Evolutionary conservation across 2,329 filamentous ascomycete species (phyloP).

Genomic region (Triangularia verruculosa): DNA sequence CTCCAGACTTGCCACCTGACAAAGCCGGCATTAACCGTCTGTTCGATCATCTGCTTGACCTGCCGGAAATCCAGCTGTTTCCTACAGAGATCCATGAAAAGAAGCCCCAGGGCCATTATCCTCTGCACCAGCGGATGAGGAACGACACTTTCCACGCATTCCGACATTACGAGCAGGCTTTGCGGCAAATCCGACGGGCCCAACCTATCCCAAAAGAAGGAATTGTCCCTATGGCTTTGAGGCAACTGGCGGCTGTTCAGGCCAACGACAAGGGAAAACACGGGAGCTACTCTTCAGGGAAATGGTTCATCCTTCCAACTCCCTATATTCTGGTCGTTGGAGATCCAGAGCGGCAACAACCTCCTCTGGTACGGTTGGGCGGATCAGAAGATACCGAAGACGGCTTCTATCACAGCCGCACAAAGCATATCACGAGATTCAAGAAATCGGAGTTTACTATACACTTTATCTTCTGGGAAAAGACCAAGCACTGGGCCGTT

Average conservation of each 20-base stretch:
- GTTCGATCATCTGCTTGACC: neutral
- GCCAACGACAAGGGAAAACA: neutral
- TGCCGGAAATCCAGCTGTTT: neutral
- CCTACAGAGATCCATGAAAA: neutral
- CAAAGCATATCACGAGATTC: neutral
- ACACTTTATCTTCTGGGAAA: neutral
- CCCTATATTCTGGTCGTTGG: neutral
- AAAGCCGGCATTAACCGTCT: neutral
- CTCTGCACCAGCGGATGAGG: neutral
- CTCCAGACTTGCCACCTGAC: neutral
- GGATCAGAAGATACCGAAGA: neutral
- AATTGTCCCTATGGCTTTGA: neutral
- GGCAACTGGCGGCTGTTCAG: neutral
- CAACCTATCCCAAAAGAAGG: neutral
- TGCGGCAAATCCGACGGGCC: neutral
- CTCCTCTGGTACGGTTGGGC: neutral
- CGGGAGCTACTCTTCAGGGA: neutral
- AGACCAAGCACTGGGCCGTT: neutral
- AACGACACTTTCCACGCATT: neutral
- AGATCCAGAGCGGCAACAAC: neutral
- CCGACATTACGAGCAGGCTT: neutral
- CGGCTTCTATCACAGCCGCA: neutral
- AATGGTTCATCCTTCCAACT: neutral
- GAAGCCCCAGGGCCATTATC: neutral
- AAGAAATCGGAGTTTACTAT: neutral